A percentile compares a stretch with the other conserved stretches of the same genome.
Evolutionary conservation across 805 yeast species (phyloP).

Genomic region (Ogataea ganodermae): DNA sequence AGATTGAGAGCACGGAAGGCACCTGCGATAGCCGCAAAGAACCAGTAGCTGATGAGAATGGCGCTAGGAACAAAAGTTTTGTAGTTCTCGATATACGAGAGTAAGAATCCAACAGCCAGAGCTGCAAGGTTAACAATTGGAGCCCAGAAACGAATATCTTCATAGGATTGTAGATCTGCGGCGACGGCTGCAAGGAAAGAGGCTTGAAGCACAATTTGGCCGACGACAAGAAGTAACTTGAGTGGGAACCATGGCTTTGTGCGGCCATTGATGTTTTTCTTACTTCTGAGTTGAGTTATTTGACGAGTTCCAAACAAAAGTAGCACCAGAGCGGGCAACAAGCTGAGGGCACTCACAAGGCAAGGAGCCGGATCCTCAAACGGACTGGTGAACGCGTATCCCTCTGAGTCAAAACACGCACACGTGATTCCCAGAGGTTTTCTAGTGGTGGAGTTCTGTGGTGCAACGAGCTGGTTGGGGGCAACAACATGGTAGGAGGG

Average conservation of each 20-base stretch:
- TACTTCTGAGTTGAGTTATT: constrained; percentile 35
- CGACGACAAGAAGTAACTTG: constrained; percentile 41
- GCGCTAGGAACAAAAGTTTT: constrained; percentile 68
- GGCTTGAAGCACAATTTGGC: constrained; percentile 42
- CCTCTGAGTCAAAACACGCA: constrained; percentile 43
- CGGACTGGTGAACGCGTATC: constrained; percentile 43
- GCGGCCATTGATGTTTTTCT: constrained; percentile 33
- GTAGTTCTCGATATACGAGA: constrained; percentile 74
- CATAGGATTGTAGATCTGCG: constrained; percentile 21
- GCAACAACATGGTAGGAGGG: background rate
- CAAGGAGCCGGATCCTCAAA: constrained; percentile 55
- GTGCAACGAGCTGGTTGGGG: background rate
- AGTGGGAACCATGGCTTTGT: constrained; percentile 43
- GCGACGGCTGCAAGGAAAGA: constrained; percentile 21
- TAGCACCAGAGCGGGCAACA: constrained; percentile 37
- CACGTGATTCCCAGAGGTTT: constrained; percentile 1
- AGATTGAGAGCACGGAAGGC: constrained; percentile 45
- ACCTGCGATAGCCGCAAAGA: constrained; percentile 52
- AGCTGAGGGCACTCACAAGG: constrained; percentile 46
- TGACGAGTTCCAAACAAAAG: constrained; percentile 44
- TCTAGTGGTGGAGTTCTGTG: background rate
- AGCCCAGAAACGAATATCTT: constrained; percentile 33
- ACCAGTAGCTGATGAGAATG: constrained; percentile 74
- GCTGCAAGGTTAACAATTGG: constrained; percentile 41
- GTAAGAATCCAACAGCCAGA: constrained; percentile 49